Evolutionary conservation across 2,329 filamentous ascomycete genomes (phyloP).

Genomic region (Neofusicoccum laricinum): DNA sequence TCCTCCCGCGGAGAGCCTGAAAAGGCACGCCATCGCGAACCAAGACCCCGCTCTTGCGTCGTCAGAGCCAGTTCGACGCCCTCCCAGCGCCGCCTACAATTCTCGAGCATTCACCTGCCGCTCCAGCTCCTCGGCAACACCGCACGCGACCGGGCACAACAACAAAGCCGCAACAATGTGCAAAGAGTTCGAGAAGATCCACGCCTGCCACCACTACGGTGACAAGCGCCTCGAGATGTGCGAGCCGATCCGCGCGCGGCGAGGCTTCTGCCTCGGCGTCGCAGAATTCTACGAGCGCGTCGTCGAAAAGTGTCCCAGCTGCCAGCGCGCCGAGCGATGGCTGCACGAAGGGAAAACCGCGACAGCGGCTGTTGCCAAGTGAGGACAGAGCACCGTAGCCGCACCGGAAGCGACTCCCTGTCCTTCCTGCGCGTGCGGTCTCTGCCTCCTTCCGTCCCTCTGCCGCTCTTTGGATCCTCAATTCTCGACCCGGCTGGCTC

Average conservation of each 20-base stretch:
- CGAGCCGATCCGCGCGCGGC: conserved; percentile 9
- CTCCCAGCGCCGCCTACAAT: not conserved
- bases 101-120: not conserved
- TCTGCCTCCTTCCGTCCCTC: not conserved
- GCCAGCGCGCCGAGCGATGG: conserved; percentile 9
- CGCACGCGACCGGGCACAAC: not conserved
- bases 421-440: no score
- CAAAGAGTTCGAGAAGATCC: conserved; percentile 9
- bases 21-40: not conserved
- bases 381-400: no score
- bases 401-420: no score
- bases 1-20: not conserved
- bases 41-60: not conserved
- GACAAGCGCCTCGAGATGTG: conserved; percentile 9
- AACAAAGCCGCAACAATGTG: conserved; percentile 6
- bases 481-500: conserved; percentile 3
- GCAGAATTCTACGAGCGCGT: conserved; percentile 5
- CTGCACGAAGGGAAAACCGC: not conserved
- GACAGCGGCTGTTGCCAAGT: not conserved
- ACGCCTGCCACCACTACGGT: conserved; percentile 13
- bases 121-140: no score
- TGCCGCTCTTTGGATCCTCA: not conserved
- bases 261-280: conserved; percentile 12
- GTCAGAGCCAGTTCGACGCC: not conserved
- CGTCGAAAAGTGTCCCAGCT: conserved; percentile 10